Conservation (phyloP, 2,329 filamentous ascomycete species). For the Thielaviopsis musarum region DNA sequence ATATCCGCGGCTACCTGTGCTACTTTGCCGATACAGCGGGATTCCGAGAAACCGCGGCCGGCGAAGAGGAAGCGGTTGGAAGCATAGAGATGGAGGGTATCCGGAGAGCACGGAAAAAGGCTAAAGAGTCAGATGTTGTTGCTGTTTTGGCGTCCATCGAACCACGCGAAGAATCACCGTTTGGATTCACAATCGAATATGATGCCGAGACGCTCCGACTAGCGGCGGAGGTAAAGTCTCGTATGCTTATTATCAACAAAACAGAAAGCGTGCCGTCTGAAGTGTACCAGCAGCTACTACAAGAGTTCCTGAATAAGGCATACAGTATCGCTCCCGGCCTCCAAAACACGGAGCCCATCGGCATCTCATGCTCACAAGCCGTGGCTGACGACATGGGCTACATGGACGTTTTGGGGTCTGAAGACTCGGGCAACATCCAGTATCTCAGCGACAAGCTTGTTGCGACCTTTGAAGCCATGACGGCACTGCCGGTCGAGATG, state of each 20-base stretch:
- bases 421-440: conserved; percentile 50
- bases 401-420: conserved; percentile 13
- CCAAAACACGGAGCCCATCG: conserved; percentile 24
- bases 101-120: conserved; percentile 64
- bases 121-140: conserved; percentile 69
- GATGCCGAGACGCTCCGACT: conserved; percentile 39
- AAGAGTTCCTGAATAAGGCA: neutral
- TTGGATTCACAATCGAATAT: conserved; percentile 25
- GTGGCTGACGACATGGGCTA: conserved; percentile 58
- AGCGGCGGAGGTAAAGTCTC: conserved; percentile 30
- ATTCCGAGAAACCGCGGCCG: conserved; percentile 37
- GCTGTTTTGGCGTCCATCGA: conserved; percentile 68
- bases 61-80: conserved; percentile 33
- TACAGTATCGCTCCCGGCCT: conserved; percentile 23
- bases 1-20: conserved; percentile 78
- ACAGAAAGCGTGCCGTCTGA: conserved; percentile 29
- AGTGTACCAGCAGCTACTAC: conserved; percentile 21
- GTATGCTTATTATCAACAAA: conserved; percentile 47
- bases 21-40: conserved; percentile 94
- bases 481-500: conserved; percentile 51
- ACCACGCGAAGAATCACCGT: neutral
- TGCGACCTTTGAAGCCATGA: conserved; percentile 53
- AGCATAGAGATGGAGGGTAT: conserved; percentile 81
- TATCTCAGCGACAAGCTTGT: conserved; percentile 50
- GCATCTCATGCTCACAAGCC: conserved; percentile 17